Base-by-base conservation (phyloP, 768 basidiomycete genomes). In the Austroboletus eburneus region DNA sequence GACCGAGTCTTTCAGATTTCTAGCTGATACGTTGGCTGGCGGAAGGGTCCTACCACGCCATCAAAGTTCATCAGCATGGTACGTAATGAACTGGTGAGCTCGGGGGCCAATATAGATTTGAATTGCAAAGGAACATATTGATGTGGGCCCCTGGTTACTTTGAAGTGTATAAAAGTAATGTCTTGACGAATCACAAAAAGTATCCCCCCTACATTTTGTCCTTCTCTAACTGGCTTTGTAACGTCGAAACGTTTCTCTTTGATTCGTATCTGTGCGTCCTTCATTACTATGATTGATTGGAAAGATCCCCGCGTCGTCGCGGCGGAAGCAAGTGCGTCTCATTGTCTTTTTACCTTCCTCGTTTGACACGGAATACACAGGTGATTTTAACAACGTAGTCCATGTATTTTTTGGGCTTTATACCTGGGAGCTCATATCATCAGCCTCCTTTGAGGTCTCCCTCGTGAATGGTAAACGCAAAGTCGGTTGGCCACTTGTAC, bases 401-500 rank as follows among this genome's bases (percentile, higher is more conserved):
- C 81, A 82, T 55, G 68, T 70, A n/a, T 71, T 84, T 43, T 81
- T 80, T 50, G 85, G 85, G 16, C 63, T 83, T 40, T 83, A 83
- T 52, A 43, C 82, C 23, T 87, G 83, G 83, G 85, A 87, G 57
- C 50, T 87, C 34, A 72, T 80, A 51, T 66, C 72, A 54, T 85
- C 85, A 14, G 76, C 65, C 46, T 73, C 74, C 50, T 87, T 88
- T 51, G 85, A 88, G 55, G 78, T 77, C 76, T 83, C 84, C 22
- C 61, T 87, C 25, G 46, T 86, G 34, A 74, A 71, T 23, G 58
- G 75, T n/a, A 71, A 73, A 44, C 77, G 83, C 37, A 74, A 68
- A 56, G 78, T 85, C 52, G 74, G 77, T 24, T 85, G 83, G 83
- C 84, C 85, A 51, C 66, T 87, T 64, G 85, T 86, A 60, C 49